Base-by-base conservation (phyloP, 495 filamentous ascomycete species). In the Lindgomyces ingoldianus region DNA sequence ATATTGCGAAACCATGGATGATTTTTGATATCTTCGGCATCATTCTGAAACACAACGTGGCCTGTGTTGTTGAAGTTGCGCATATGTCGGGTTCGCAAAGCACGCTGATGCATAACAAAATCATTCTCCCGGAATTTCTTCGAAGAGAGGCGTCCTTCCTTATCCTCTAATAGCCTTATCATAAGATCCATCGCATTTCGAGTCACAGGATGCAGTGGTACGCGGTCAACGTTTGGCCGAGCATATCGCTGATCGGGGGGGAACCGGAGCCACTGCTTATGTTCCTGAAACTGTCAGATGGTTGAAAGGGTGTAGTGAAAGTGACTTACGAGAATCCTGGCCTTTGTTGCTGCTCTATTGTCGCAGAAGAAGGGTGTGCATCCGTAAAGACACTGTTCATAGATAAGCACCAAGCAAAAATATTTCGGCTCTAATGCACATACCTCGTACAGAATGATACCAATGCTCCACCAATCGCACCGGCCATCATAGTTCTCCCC, bases 401-500 rank as follows among this genome's bases (percentile, higher is more conserved):
- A n/a, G n/a, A n/a, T n/a, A n/a, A n/a, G n/a, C n/a, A n/a, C n/a
- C n/a, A n/a, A n/a, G n/a, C n/a, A n/a, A n/a, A n/a, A n/a, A n/a
- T n/a, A n/a, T n/a, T n/a, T n/a, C n/a, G n/a, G n/a, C n/a, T n/a
- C n/a, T n/a, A n/a, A n/a, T n/a, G 27, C 12, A 71, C 75, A 68
- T 64, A 87, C 87, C 77, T 98, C 93, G 64, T 89, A 98, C 36
- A 96, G 73, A 70, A 98, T 96, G 54, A 96, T 84, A 26, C 91
- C 93, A 62, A 96, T 83, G 74, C 92, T 96, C 93, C 91, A 98
- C 90, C 86, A 98, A 76, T 96, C 93, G 75, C 93, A 96, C 62
- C 93, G 79, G 24, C 88, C 93, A 79, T 98, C 93, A 72, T 98
- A 96, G 26, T 81, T 75, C 51, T 91, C 83, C 19, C 91, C 93